phyloP scores from a whole-genome alignment of 176 grass and related monocot species.

The Zea luxurians region DNA sequence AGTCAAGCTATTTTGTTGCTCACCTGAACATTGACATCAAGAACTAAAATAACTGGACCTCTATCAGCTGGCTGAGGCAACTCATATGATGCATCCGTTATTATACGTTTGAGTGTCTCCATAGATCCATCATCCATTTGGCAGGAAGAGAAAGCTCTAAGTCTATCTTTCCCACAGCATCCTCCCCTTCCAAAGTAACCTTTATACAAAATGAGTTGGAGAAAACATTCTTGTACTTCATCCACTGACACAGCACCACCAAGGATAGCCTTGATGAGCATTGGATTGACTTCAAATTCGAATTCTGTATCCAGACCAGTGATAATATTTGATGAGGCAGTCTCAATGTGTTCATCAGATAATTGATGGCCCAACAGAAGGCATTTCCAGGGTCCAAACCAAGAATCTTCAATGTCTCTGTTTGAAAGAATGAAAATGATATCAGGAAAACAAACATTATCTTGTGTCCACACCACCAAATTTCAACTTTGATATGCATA shows the following conservation, averaged over 20 bases:
- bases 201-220: conserved; percentile 64
- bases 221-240: conserved; percentile 65
- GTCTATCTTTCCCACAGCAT: conserved; percentile 55
- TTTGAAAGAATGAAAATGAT: conserved; percentile 31
- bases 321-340: conserved; percentile 41
- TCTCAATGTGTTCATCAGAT: conserved; percentile 44
- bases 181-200: conserved; percentile 73
- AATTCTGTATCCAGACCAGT: conserved; percentile 40
- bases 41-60: conserved; percentile 76
- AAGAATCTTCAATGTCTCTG: conserved; percentile 79
- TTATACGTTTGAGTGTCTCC: conserved; percentile 26
- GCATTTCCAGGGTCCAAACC: conserved; percentile 90
- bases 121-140: conserved; percentile 39
- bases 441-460: conserved; percentile 21
- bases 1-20: conserved; percentile 24
- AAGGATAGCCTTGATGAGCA: conserved; percentile 61
- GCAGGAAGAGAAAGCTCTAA: conserved; percentile 54
- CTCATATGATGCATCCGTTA: conserved; percentile 37
- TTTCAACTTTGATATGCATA: too few species aligned
- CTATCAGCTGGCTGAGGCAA: conserved; percentile 41
- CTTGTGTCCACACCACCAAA: too few species aligned
- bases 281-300: conserved; percentile 45
- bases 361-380: conserved; percentile 63
- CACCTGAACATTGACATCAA: conserved; percentile 84
- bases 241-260: conserved; percentile 49